Evolutionary conservation across 129 eudicot genomes (phyloP).

Genomic region (Chrysanthemum lavandulifolium): DNA sequence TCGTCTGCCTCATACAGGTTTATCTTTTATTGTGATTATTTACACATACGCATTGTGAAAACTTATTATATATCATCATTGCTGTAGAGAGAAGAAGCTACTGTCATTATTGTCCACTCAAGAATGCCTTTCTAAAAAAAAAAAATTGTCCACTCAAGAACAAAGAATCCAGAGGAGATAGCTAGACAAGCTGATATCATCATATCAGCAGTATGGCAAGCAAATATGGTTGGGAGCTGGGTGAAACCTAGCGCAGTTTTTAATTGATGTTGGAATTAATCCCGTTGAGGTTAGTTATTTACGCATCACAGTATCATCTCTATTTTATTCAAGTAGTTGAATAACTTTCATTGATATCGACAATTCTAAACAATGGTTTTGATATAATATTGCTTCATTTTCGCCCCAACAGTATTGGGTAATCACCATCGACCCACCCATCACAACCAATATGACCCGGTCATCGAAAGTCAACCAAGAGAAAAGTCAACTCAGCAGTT

Average conservation of each 20-base stretch:
- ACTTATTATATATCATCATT: not conserved
- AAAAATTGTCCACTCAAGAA: no score
- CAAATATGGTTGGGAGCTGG: slow-evolving; percentile 98
- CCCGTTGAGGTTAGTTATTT: slow-evolving; percentile 62
- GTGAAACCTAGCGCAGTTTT: slow-evolving; percentile 89
- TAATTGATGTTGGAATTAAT: slow-evolving; percentile 94
- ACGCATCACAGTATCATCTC: not conserved
- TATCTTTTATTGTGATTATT: no score
- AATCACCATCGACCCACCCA: no score
- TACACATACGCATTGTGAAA: not conserved
- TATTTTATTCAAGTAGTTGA: slow-evolving; percentile 7
- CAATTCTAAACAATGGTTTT: no score
- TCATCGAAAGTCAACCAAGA: no score
- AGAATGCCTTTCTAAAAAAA: no score
- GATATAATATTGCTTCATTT: not conserved
- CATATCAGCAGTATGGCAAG: slow-evolving; percentile 62
- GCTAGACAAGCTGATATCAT: no score
- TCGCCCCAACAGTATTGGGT: slow-evolving; percentile 44
- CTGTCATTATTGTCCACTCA: slow-evolving; percentile 38
- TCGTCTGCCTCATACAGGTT: no score
- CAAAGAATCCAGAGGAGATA: no score
- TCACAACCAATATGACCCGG: no score
- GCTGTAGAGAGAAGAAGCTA: slow-evolving; percentile 89
- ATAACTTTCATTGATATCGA: not conserved
- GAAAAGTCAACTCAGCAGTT: no score